These are phyloP conservation scores for Talaromyces sp. DNA, from an alignment of 2,329 filamentous ascomycete species.

Conservation along the genomic window DNA sequence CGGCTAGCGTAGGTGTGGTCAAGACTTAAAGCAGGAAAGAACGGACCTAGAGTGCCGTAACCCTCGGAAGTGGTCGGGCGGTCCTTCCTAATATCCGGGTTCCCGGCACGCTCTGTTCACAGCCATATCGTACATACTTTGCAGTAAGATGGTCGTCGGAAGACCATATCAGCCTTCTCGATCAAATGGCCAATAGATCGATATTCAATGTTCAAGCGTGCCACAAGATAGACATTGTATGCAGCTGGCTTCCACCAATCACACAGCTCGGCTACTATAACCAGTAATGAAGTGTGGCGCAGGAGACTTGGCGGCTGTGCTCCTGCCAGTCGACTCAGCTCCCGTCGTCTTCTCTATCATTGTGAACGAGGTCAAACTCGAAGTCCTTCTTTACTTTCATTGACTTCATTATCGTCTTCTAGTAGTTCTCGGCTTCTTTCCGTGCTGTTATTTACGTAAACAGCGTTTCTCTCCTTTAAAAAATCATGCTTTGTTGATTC, in stretches of 20 bases:
- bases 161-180: background rate
- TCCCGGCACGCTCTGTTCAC: background rate
- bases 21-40: background rate
- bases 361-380: background rate
- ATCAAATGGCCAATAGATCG: background rate
- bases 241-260: background rate
- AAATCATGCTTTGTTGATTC: background rate
- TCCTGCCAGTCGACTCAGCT: background rate
- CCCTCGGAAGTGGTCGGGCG: conserved; percentile 40
- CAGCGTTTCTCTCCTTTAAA: conserved; percentile 1
- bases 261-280: conserved; percentile 5
- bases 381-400: conserved; percentile 3
- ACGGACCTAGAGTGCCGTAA: background rate
- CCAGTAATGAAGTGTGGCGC: conserved; percentile 3
- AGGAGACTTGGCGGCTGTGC: background rate
- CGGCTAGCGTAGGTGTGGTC: background rate
- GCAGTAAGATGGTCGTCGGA: no score
- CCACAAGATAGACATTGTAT: background rate
- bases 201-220: background rate
- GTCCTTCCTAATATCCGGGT: conserved; percentile 15
- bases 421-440: background rate
- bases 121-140: background rate
- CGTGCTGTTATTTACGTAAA: background rate
- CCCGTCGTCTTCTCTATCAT: background rate
- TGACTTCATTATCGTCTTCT: background rate